Base-by-base conservation (phyloP, 2,329 filamentous ascomycete genomes). In the Microsporum canis region DNA sequence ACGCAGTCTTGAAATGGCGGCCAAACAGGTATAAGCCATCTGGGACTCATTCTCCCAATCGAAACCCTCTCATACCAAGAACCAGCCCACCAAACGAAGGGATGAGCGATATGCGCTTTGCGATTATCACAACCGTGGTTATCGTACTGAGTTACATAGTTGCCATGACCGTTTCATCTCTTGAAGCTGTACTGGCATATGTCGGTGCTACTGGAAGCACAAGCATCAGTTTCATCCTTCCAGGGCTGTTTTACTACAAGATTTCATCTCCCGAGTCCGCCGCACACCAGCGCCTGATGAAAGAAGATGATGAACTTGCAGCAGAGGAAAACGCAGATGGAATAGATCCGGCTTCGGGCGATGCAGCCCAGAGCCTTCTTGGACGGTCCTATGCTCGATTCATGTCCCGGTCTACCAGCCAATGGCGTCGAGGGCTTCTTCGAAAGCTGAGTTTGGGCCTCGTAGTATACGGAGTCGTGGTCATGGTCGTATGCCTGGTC, bases 231-330 rank as follows among this genome's bases (percentile, higher is more conserved):
- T 99, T 99, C 72, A 97, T 99, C 66, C 81, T 99, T 0, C 94
- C 94, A 0, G 94, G 94, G 0, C 76, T 99, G 3, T 99, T 99
- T 74, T 99, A 97, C 75, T 99, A 97, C 77, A 97, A 97, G 75
- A 97, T 99, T 63, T 95, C 90, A 10, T 85, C 89, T 29, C 94
- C 94, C 0, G 88, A 96, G 60, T 92, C 89, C 51, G 82, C 86
- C 33, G 85, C 92, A 64, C 91, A 96, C 68, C 92, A 96, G 71
- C 84, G 88, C 12, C 78, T 97, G 7, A 79, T 90, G 64, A 97
- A 97, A 72, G 91, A 94, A 69, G 90, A 96, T 66, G 94, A 97
- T 68, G 87, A 88, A 57, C 78, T 82, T 0, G 76, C 83, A 64
- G 70, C 75, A 34, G 71, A 74, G 12, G 73, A 68, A 12, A 70